phyloP scores from a whole-genome alignment of 768 basidiomycete genomes.

The Cubamyces lactineus region DNA sequence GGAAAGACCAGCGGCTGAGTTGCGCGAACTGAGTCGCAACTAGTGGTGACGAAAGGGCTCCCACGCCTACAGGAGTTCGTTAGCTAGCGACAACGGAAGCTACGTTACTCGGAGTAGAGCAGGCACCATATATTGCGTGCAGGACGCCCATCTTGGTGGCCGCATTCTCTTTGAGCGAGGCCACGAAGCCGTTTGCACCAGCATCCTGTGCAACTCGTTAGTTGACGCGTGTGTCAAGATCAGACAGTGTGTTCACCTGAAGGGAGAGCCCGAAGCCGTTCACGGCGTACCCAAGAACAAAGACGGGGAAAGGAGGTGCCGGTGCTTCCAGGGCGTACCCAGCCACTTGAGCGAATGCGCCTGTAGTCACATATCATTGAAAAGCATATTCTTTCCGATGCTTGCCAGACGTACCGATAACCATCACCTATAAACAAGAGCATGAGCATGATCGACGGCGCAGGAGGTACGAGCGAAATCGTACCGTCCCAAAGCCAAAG shows the following conservation, averaged over 20 bases:
- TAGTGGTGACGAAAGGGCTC: constrained; percentile 71
- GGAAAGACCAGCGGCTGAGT: constrained; percentile 69
- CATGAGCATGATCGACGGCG: background rate
- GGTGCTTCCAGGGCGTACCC: constrained; percentile 58
- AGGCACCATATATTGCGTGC: constrained; percentile 63
- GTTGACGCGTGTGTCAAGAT: background rate
- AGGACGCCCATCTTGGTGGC: constrained; percentile 73
- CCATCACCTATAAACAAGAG: constrained; percentile 39
- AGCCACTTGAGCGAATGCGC: constrained; percentile 55
- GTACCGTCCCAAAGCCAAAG: constrained; percentile 53
- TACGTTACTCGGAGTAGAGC: background rate
- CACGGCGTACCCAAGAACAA: constrained; percentile 52
- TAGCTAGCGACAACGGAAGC: background rate
- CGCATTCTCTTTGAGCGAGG: constrained; percentile 54
- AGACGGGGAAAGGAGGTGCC: constrained; percentile 66
- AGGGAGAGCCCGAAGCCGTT: constrained; percentile 56
- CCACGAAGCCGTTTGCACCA: constrained; percentile 73
- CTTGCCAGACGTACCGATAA: constrained; percentile 35
- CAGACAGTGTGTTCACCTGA: constrained; percentile 37
- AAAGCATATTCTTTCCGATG: background rate
- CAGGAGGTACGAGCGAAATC: background rate
- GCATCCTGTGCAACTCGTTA: constrained; percentile 51
- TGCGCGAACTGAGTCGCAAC: constrained; percentile 82
- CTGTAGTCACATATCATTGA: constrained; percentile 38
- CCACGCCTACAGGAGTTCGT: constrained; percentile 48